phyloP scores from a whole-genome alignment of 2,329 filamentous ascomycete species.

The Phaeosphaeria sp. region DNA sequence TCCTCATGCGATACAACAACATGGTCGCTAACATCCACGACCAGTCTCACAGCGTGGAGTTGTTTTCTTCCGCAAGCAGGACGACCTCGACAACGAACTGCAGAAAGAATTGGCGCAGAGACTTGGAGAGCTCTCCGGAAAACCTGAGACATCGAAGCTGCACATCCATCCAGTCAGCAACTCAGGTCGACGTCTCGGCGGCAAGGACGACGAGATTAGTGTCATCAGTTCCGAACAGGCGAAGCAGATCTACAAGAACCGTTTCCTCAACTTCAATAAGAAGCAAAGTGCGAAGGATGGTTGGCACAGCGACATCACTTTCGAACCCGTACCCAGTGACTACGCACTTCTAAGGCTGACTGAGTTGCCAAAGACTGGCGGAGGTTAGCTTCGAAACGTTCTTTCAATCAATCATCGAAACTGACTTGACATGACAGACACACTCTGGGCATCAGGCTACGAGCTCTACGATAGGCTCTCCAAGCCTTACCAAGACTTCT shows the following conservation, averaged over 20 bases:
- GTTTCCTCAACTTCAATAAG: slow-evolving; percentile 26
- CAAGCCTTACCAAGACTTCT: slow-evolving; percentile 56
- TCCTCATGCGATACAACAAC: neutral
- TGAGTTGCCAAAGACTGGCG: slow-evolving; percentile 42
- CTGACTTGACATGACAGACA: slow-evolving; percentile 24
- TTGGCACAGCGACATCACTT: slow-evolving; percentile 61
- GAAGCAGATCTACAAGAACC: slow-evolving; percentile 42
- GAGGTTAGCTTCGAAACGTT: slow-evolving; percentile 51
- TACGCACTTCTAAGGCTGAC: slow-evolving; percentile 47
- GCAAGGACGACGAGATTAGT: slow-evolving; percentile 48
- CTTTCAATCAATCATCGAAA: too few relatives aligned
- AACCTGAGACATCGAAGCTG: slow-evolving; percentile 62
- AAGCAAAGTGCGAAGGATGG: slow-evolving; percentile 57
- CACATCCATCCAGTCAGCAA: slow-evolving; percentile 67
- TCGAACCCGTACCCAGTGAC: slow-evolving; percentile 49
- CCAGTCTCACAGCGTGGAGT: slow-evolving; percentile 61
- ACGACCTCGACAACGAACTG: slow-evolving; percentile 58
- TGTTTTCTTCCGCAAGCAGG: slow-evolving; percentile 62
- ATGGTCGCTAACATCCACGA: neutral
- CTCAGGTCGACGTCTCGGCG: slow-evolving; percentile 52
- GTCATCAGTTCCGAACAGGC: slow-evolving; percentile 47
- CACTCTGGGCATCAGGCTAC: slow-evolving; percentile 46
- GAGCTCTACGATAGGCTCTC: slow-evolving; percentile 60
- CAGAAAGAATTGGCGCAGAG: slow-evolving; percentile 62
- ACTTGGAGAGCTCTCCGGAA: slow-evolving; percentile 65